phyloP scores from a whole-genome alignment of 176 grass and related monocot genomes.

The Bolboschoenus planiculmis region DNA sequence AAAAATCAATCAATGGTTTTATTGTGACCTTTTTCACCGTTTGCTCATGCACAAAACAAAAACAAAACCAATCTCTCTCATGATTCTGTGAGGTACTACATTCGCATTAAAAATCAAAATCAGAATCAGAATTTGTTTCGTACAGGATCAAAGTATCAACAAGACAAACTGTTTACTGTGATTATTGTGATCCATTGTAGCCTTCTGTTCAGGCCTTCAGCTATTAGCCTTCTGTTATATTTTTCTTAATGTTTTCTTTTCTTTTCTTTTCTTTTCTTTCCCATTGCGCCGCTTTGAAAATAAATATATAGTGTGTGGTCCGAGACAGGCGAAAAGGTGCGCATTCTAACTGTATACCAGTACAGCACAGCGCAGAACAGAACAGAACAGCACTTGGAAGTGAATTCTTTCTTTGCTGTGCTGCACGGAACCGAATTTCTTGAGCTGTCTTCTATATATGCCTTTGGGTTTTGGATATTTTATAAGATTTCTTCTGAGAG shows the following conservation, averaged over 20 bases:
- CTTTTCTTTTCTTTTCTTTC: too few relatives aligned
- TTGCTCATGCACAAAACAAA: neutral
- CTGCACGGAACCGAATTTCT: neutral
- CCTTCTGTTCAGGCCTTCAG: too few relatives aligned
- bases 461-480: neutral
- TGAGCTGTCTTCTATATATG: neutral
- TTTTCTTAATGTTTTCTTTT: too few relatives aligned
- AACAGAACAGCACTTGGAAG: neutral
- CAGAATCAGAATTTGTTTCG: too few relatives aligned
- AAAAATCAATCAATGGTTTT: neutral
- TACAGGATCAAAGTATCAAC: neutral
- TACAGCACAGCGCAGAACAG: neutral
- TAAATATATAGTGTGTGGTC: too few relatives aligned
- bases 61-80: neutral
- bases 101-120: neutral
- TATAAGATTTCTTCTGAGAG: too few relatives aligned
- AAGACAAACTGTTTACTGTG: neutral
- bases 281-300: too few relatives aligned
- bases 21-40: neutral
- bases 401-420: neutral
- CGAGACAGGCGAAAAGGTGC: neutral
- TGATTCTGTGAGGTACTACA: neutral
- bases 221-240: too few relatives aligned
- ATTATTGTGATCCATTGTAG: too few relatives aligned
- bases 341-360: too few relatives aligned